Conservation (phyloP, 805 yeast genomes). For the Sugiyamaella mastotermitis region DNA sequence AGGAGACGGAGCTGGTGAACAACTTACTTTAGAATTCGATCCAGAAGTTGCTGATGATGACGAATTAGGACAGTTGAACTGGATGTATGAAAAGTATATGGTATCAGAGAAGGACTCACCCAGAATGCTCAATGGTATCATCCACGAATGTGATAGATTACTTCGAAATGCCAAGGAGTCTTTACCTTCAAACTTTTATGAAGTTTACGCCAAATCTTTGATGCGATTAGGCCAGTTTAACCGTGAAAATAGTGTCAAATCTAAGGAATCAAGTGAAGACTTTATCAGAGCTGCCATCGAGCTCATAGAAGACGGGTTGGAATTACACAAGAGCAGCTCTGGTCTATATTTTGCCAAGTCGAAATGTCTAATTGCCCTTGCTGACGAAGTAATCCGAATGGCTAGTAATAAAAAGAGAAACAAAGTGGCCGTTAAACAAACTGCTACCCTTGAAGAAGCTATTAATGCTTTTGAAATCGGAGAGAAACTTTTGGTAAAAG, state of each 20-base stretch:
- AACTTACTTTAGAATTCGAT: constrained; percentile 61
- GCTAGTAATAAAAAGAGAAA: constrained; percentile 2
- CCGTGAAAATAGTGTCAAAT: constrained; percentile 15
- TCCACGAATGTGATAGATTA: constrained; percentile 88
- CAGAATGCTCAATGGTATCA: constrained; percentile 52
- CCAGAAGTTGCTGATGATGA: constrained; percentile 70
- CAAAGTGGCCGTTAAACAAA: constrained; percentile 3
- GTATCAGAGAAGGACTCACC: constrained; percentile 18
- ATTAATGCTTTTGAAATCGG: constrained; percentile 42
- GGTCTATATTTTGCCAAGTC: constrained; percentile 49
- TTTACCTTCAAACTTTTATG: constrained; percentile 45
- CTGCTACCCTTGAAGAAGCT: constrained; percentile 28
- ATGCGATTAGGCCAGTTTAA: constrained; percentile 28
- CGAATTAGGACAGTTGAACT: constrained; percentile 69
- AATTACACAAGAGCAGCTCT: constrained; percentile 38
- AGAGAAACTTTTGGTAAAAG: constrained; percentile 20
- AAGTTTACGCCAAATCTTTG: constrained; percentile 64
- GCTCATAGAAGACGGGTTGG: constrained; percentile 54
- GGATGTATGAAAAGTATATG: constrained; percentile 61
- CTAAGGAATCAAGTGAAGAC: constrained; percentile 38
- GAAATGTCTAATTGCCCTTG: constrained; percentile 37
- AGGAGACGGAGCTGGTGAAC: too few species aligned
- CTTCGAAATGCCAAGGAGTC: constrained; percentile 33
- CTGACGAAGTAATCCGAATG: constrained; percentile 23
- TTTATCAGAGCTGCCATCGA: constrained; percentile 70